A percentile compares a stretch with the other conserved stretches of the same genome.
phyloP scores from a whole-genome alignment of 2,329 filamentous ascomycete genomes.

The Pyricularia sp. region DNA sequence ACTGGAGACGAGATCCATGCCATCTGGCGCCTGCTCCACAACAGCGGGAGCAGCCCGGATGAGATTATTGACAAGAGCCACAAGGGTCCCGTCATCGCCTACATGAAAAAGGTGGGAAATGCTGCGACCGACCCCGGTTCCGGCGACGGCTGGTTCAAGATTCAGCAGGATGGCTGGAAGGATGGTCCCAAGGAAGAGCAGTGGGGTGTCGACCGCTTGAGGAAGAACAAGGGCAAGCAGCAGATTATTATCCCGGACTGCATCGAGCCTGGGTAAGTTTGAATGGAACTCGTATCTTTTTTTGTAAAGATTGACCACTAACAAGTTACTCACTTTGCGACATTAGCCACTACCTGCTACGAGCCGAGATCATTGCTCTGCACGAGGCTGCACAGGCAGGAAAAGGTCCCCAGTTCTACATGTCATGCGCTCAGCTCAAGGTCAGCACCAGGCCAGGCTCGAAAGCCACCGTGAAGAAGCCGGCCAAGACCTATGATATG shows the following conservation, averaged over 20 bases:
- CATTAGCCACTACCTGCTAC: slow-evolving; percentile 26
- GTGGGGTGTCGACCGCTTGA: slow-evolving; percentile 25
- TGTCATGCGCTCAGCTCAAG: slow-evolving; percentile 11
- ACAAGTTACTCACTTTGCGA: background rate
- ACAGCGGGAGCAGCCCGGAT: slow-evolving; percentile 32
- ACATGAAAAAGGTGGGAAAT: slow-evolving; percentile 39
- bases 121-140: slow-evolving; percentile 32
- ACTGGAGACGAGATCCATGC: slow-evolving; percentile 38
- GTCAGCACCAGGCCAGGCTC: background rate
- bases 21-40: slow-evolving; percentile 37
- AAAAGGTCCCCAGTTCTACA: slow-evolving; percentile 16
- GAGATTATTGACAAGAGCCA: slow-evolving; percentile 45
- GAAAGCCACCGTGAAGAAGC: background rate
- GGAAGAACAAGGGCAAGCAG: slow-evolving; percentile 21
- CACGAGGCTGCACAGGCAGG: slow-evolving; percentile 23
- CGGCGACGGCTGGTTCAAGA: slow-evolving; percentile 38
- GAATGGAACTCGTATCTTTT: too few species aligned
- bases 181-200: slow-evolving; percentile 28
- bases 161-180: slow-evolving; percentile 34
- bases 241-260: slow-evolving; percentile 27
- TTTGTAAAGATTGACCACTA: background rate
- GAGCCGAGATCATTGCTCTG: slow-evolving; percentile 34
- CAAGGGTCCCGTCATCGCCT: slow-evolving; percentile 43
- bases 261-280: slow-evolving; percentile 23
- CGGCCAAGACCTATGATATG: background rate